These are phyloP conservation scores for Hymenotorrendiella dingleyae DNA, from an alignment of 2,329 filamentous ascomycete species.

Conservation along the genomic window DNA sequence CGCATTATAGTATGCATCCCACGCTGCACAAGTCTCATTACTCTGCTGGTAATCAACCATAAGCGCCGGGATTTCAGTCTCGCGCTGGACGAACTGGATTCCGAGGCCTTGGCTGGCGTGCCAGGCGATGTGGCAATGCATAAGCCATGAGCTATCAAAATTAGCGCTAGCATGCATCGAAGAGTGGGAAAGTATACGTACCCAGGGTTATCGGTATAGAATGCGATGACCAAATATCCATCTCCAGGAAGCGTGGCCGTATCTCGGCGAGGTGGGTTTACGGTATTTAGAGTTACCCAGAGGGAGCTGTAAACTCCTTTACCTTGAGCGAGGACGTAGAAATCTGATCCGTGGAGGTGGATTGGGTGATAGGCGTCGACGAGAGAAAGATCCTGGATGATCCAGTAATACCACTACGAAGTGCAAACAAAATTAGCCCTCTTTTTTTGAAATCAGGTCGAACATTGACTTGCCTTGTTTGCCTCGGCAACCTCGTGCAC, in stretches of 20 bases:
- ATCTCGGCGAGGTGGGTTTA: slow-evolving; percentile 45
- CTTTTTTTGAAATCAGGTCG: background rate
- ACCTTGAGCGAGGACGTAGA: slow-evolving; percentile 40
- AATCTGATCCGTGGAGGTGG: slow-evolving; percentile 41
- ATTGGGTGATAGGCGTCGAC: slow-evolving; percentile 35
- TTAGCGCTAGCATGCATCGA: background rate
- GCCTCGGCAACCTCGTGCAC: background rate
- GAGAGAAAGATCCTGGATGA: background rate
- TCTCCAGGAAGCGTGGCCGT: slow-evolving; percentile 38
- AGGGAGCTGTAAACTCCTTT: slow-evolving; percentile 37
- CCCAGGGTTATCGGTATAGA: slow-evolving; percentile 44
- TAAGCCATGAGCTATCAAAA: slow-evolving; percentile 34
- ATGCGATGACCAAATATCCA: slow-evolving; percentile 45
- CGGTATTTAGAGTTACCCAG: slow-evolving; percentile 33
- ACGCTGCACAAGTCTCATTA: slow-evolving; percentile 2
- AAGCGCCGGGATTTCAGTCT: slow-evolving; percentile 1
- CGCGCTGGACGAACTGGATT: slow-evolving; percentile 16
- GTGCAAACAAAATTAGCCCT: too few relatives aligned
- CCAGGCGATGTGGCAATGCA: slow-evolving; percentile 40
- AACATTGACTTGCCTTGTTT: background rate
- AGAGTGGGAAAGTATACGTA: background rate
- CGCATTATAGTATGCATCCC: slow-evolving; percentile 3
- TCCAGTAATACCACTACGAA: slow-evolving; percentile 1
- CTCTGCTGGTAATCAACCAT: background rate
- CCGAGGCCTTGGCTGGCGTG: slow-evolving; percentile 14